Evolutionary conservation across 2,329 filamentous ascomycete genomes (phyloP), one percentile per base, ranked within the genome.

Genomic region (Hypomyces rosellus): DNA sequence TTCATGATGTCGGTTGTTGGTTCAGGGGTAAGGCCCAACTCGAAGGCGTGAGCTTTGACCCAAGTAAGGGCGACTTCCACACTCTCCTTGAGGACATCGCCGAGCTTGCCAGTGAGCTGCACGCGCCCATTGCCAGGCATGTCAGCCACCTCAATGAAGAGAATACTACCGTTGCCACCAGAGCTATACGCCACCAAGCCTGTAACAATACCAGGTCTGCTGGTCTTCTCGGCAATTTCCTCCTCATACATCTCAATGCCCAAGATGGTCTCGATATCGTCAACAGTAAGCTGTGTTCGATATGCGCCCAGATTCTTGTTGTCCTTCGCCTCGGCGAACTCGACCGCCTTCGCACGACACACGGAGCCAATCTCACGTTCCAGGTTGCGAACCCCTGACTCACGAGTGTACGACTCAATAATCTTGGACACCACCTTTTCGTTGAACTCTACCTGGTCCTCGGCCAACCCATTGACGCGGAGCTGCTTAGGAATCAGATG

Each of bases 401-500:
- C 93, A 55, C 92, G 89, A 38, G 93, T 99, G 74, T 99, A 99
- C 25, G 87, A 86, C 62, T 93, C 93, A 61, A 97, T 97, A 58
- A 96, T 89, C 68, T 95, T 95, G 68, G 92, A 89, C 50, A 99
- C 80, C 3, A 96, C 91, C 33, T 92, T 87, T 53, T 89, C 84
- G 40, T 81, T 82, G 55, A 99, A 83, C 36, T 77, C 70, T 45
- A 99, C 80, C 60, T 96, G 86, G 43, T 85, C 83, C 22, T 84
- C 75, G 45, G 76, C 76, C 46, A 99, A 81, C 22, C 93, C 93
- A 63, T 99, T 99, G 49, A 88, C 86, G 45, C 84, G 84, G 61
- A 97, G 85, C 67, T 99, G 93, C 73, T 97, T 99, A 12, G 93
- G 93, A 16, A 99, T 85, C n/a, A 99, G 76, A 68, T 99, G 93